Evolutionary conservation across 2,329 filamentous ascomycete genomes (phyloP).

Genomic region (Claviceps pusilla): DNA sequence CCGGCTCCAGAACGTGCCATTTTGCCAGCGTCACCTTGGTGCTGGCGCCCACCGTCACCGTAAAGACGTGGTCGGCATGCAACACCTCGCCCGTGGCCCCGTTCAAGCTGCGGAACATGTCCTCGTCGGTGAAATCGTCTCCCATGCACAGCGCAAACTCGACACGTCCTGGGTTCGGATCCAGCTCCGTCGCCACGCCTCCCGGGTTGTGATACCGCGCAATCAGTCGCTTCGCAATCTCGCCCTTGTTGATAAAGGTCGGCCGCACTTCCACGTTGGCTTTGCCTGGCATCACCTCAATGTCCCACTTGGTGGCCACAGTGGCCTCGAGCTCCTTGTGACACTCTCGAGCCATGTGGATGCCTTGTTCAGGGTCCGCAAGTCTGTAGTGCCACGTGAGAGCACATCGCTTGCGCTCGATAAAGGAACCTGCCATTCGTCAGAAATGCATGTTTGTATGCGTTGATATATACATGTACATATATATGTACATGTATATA

Average conservation of each 20-base stretch:
- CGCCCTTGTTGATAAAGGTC: constrained; percentile 94
- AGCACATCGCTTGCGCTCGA: constrained; percentile 86
- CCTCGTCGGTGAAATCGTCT: constrained; percentile 95
- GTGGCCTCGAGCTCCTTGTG: constrained; percentile 66
- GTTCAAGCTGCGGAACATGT: constrained; percentile 78
- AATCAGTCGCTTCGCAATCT: constrained; percentile 76
- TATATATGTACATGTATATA: neutral
- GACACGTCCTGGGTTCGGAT: constrained; percentile 34
- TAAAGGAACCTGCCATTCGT: constrained; percentile 54
- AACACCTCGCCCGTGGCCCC: constrained; percentile 37
- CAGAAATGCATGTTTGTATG: no score
- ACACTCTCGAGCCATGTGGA: constrained; percentile 66
- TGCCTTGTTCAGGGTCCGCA: constrained; percentile 71
- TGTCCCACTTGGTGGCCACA: constrained; percentile 66
- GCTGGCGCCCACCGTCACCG: constrained; percentile 80
- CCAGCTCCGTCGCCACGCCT: constrained; percentile 29
- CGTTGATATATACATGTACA: neutral
- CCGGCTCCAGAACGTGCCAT: constrained; percentile 79
- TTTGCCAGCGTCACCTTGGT: constrained; percentile 82
- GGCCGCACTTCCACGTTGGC: constrained; percentile 95
- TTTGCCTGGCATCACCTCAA: constrained; percentile 94
- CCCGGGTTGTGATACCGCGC: constrained; percentile 48
- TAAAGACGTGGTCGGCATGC: constrained; percentile 56
- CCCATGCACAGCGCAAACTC: constrained; percentile 85
- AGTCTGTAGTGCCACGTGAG: constrained; percentile 95